Conservation (phyloP, 2,329 filamentous ascomycete species). For the Epichloe sylvatica region DNA sequence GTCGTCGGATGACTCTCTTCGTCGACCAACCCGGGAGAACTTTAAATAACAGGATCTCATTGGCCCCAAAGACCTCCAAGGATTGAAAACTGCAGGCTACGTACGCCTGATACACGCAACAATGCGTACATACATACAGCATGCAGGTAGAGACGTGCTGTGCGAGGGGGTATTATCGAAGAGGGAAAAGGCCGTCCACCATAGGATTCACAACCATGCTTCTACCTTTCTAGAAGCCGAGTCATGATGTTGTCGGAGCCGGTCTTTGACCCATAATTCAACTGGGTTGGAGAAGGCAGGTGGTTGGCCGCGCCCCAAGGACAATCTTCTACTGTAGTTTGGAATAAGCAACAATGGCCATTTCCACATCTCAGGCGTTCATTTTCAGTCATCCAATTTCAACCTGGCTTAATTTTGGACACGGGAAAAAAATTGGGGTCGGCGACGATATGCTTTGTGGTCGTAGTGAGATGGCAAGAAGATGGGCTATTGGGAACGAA, state of each 20-base stretch:
- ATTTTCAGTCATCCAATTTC: too few species aligned
- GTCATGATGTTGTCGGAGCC: neutral
- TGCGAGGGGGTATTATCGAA: neutral
- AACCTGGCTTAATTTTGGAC: too few species aligned
- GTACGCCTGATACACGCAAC: neutral
- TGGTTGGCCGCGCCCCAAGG: neutral
- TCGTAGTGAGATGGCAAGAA: neutral
- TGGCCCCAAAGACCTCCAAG: neutral
- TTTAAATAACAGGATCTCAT: neutral
- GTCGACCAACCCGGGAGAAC: neutral
- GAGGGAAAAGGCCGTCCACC: neutral
- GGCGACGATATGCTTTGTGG: neutral
- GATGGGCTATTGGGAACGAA: neutral
- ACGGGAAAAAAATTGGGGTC: neutral
- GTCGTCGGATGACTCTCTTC: neutral
- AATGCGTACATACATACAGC: neutral
- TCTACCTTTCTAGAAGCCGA: slow-evolving; percentile 1
- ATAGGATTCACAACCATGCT: neutral
- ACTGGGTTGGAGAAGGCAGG: neutral
- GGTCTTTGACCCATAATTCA: neutral
- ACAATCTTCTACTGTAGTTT: too few species aligned
- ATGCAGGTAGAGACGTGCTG: neutral
- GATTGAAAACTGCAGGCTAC: neutral
- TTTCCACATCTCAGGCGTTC: too few species aligned
- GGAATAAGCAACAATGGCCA: too few species aligned